Base-by-base conservation (phyloP, 371 early-diverging fungal genomes). In the Mucor sp. region DNA sequence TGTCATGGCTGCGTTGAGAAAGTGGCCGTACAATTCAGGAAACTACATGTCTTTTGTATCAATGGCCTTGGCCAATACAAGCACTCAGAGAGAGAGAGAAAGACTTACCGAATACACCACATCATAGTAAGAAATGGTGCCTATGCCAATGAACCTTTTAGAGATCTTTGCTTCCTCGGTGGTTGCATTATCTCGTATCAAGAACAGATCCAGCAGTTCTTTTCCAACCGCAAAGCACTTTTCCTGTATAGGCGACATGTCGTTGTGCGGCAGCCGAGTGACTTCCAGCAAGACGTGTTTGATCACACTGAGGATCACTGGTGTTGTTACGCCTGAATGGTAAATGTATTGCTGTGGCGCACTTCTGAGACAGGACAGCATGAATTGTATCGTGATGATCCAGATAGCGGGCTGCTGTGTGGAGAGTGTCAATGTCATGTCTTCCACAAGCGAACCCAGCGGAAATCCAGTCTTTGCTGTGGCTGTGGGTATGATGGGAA, bases 1-100 rank as follows among this genome's bases (percentile, higher is more conserved):
- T 6, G 60, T 35, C 33, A 66, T 60, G 41, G 69, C 27, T 23
- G 73, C 66, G 67, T 70, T 78, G n/a, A 78, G 53, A 39, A 83
- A 83, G 63, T 83, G 83, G 0, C 77, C 80, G 62, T 83, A 83
- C 9, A 83, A 62, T 58, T 83, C 79, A n/a, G 83, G 83, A 48
- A 78, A 80, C 79, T 82, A 57, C 14, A 32, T 23, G 35, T 3
- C 11, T 50, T 12, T 11, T 15, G 8, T 44, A 19, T 17, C 4
- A 44, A 12, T 12, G 37, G 12, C 37, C 6, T 12, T 33, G 33
- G 8, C 8, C 30, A 4, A 6, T 30, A 30, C 30, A 4, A 6
- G 30, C 30, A 30, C 7, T 35, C 1, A 35, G 35, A 35, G 35
- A 30, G 8, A 8, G n/a, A n/a, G n/a, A 30, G 30, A 2, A 30